phyloP scores from a whole-genome alignment of 768 basidiomycete genomes.

The Leccinum boreale region DNA sequence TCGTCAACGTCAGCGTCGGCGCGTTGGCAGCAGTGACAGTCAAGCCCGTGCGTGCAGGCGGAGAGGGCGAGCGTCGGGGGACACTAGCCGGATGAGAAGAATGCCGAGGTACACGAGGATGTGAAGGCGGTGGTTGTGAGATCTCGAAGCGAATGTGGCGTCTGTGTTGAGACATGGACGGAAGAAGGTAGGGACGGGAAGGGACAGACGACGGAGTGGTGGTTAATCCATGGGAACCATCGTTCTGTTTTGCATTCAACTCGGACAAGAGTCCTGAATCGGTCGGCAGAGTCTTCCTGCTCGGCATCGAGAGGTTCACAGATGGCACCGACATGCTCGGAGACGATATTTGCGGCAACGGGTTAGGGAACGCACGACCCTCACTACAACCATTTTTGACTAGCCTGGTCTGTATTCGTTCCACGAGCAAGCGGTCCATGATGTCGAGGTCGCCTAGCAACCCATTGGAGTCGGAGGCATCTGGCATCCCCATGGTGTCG shows the following conservation, averaged over 20 bases:
- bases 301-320: slow-evolving; percentile 15
- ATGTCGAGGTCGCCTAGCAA: slow-evolving; percentile 13
- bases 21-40: neutral
- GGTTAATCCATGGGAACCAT: neutral
- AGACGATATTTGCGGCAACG: slow-evolving; percentile 19
- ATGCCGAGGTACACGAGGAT: neutral
- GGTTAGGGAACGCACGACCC: slow-evolving; percentile 16
- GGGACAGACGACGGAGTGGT: slow-evolving; percentile 1
- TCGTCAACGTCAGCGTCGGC: slow-evolving; percentile 23
- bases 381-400: slow-evolving; percentile 32
- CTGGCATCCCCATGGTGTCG: neutral
- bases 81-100: slow-evolving; percentile 2
- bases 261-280: slow-evolving; percentile 2
- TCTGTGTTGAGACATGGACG: slow-evolving; percentile 8
- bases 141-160: slow-evolving; percentile 26
- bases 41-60: slow-evolving; percentile 16
- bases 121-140: neutral
- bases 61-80: slow-evolving; percentile 26
- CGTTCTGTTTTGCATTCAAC: neutral
- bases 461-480: slow-evolving; percentile 1
- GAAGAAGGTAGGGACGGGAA: slow-evolving; percentile 1
- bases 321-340: slow-evolving; percentile 24
- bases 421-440: slow-evolving; percentile 33
- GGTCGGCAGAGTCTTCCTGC: neutral
- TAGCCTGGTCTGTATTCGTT: slow-evolving; percentile 32